Evolutionary conservation across 768 basidiomycete genomes (phyloP), one percentile per base, ranked within the genome.

Genomic region (Leccinum fibrillosum): DNA sequence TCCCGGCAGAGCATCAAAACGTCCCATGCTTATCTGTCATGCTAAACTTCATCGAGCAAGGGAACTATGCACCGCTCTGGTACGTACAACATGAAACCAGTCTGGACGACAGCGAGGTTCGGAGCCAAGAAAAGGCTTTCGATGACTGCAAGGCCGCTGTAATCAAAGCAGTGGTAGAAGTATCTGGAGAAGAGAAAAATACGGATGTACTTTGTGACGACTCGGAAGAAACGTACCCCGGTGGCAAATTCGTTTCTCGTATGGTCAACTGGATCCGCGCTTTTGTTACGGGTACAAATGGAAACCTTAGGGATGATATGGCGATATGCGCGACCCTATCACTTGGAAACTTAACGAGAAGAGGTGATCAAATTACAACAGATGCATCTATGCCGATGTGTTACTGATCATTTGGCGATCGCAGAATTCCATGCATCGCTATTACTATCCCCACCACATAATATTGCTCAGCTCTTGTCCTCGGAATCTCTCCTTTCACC

Each of bases 151-250:
- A 94, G 73, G 89, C 87, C 4, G 92, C 90, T 0, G 76, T 94
- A 9, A 86, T 94, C 71, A 92, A 93, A 65, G 83, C 88, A 3
- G 82, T 94, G 15, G 91, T 95, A 28, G 92, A 93, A 66, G 84
- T 90, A 42, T 84, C 90, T 9, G 92, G 91, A 39, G 89, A 92
- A 68, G 88, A 89, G 61, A 83, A 80, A 62, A 92, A 90, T 62
- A 82, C 82, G 60, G 86, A 91, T 52, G 82, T 86, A 8, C 75
- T 93, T n/a, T 92, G 90, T 86, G 85, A 88, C 62, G 80, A 83
- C 47, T 81, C 78, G 19, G 81, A 84, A 51, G 71, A 76, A 30
- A 75, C 71, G 17, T 70, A 77, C 44, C 85, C 86, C 5, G 87
- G 88, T n/a, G 89, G 89, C 8, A 77, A 77, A 69, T 84, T 94